These are phyloP conservation scores for Aspergillus flavus DNA, from an alignment of 2,329 filamentous ascomycete genomes.

Conservation along the genomic window DNA sequence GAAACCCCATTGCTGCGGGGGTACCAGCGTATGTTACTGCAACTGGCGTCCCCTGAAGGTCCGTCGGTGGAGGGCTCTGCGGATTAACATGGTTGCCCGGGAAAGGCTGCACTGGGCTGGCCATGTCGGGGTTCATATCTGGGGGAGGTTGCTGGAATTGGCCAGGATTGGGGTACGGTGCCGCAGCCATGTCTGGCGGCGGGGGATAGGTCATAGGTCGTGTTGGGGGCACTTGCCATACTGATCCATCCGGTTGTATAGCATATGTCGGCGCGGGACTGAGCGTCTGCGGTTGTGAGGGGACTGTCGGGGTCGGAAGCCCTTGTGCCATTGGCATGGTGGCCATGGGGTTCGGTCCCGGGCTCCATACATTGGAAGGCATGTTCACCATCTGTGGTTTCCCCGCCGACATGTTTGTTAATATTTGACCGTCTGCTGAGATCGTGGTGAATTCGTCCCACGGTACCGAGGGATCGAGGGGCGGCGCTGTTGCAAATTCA, in stretches of 20 bases:
- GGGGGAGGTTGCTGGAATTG: slow-evolving; percentile 34
- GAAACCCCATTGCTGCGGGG: slow-evolving; percentile 31
- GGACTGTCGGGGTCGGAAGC: slow-evolving; percentile 34
- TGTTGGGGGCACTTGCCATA: slow-evolving; percentile 37
- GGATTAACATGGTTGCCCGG: slow-evolving; percentile 23
- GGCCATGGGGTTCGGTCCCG: slow-evolving; percentile 29
- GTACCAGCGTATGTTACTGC: slow-evolving; percentile 34
- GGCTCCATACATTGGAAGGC: slow-evolving; percentile 35
- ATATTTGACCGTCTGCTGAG: slow-evolving; percentile 38
- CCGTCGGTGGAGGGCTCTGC: slow-evolving; percentile 29
- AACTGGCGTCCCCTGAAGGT: slow-evolving; percentile 31
- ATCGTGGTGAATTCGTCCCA: slow-evolving; percentile 45
- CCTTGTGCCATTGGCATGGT: slow-evolving; percentile 31
- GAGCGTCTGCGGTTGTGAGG: slow-evolving; percentile 36
- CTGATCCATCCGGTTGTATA: slow-evolving; percentile 39
- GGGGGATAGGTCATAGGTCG: slow-evolving; percentile 39
- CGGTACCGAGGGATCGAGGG: slow-evolving; percentile 37
- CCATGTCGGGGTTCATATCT: slow-evolving; percentile 42
- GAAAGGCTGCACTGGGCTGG: slow-evolving; percentile 35
- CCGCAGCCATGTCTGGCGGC: slow-evolving; percentile 30
- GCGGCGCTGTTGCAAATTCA: slow-evolving; percentile 33
- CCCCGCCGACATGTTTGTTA: slow-evolving; percentile 34
- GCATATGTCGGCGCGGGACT: slow-evolving; percentile 31
- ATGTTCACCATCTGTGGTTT: slow-evolving; percentile 39
- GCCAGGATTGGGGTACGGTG: slow-evolving; percentile 27